Evolutionary conservation across 257 asterid genomes (phyloP), one percentile per base, ranked within the genome.

Genomic region (Solanum chilense): DNA sequence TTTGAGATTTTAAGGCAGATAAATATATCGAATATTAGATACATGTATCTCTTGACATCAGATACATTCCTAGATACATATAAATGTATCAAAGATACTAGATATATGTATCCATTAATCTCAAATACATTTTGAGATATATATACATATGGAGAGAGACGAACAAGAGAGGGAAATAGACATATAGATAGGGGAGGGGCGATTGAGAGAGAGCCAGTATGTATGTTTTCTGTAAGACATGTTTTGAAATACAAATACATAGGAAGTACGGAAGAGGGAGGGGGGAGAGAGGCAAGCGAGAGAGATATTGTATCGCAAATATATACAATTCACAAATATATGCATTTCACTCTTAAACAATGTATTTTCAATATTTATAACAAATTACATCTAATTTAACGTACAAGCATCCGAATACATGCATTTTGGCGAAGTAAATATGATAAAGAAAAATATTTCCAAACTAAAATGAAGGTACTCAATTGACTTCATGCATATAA

Each of bases 341-440:
- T 52, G 62, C 1, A 1, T 6, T 6, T 52, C 62, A 52, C 23
- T 52, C 62, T 16, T 52, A 21, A 9, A 16, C 23, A 52, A 52
- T 52, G 0, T 52, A 52, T 5, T 37, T 37, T 37, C 39, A 37
- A 6, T 37, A 37, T 52, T 6, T 52, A 1, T 16, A 52, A 16
- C 7, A 16, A 52, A 52, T 16, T 52, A 52, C 1, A 16, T 10
- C 62, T 52, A 16, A 16, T 6, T 6, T 52, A 3, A 6, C 10
- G 0, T 16, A 0, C 0, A 6, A 6, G 23, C 1, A 52, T 52
- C 2, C 3, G 10, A 16, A 52, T 52, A 6, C 23, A 52, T 52
- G 20, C 18, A 6, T 49, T 52, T 52, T 52, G 23, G 3, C 0
- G 23, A 52, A 16, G 62, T 16, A 52, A 16, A 52, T 52, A 2